phyloP scores from a whole-genome alignment of 768 basidiomycete genomes.

The Paxillus ammoniavirescens region DNA sequence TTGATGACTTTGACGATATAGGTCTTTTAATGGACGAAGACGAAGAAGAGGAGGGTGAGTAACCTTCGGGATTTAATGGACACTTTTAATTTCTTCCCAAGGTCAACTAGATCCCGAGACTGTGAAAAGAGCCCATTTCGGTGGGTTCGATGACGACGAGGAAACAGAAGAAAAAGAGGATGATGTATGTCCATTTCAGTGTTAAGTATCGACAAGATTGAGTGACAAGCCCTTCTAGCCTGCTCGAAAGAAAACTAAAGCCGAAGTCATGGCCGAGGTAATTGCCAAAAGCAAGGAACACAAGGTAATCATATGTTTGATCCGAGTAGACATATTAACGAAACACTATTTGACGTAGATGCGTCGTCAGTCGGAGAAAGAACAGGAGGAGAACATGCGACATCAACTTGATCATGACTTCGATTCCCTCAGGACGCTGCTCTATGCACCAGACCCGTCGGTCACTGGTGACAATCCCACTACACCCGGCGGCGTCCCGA shows the following conservation, averaged over 20 bases:
- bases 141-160: slow-evolving; percentile 78
- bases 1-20: slow-evolving; percentile 81
- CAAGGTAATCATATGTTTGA: slow-evolving; percentile 55
- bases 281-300: slow-evolving; percentile 96
- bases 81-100: slow-evolving; percentile 19
- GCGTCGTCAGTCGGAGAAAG: slow-evolving; percentile 83
- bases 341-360: slow-evolving; percentile 45
- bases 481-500: slow-evolving; percentile 26
- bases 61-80: background rate
- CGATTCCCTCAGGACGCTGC: slow-evolving; percentile 70
- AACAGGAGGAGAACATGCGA: slow-evolving; percentile 81
- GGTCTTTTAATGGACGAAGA: slow-evolving; percentile 56
- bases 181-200: slow-evolving; percentile 38
- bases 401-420: slow-evolving; percentile 89
- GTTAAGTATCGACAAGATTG: background rate
- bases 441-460: slow-evolving; percentile 57
- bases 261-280: slow-evolving; percentile 97
- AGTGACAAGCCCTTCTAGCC: slow-evolving; percentile 46
- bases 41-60: slow-evolving; percentile 45
- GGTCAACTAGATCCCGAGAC: slow-evolving; percentile 68
- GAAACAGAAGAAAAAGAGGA: slow-evolving; percentile 42
- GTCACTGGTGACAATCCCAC: slow-evolving; percentile 38
- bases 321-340: background rate
- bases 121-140: slow-evolving; percentile 76
- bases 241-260: slow-evolving; percentile 84